Conservation (phyloP, 192 early-diverging fungal species). For the Pilaira anomala region DNA sequence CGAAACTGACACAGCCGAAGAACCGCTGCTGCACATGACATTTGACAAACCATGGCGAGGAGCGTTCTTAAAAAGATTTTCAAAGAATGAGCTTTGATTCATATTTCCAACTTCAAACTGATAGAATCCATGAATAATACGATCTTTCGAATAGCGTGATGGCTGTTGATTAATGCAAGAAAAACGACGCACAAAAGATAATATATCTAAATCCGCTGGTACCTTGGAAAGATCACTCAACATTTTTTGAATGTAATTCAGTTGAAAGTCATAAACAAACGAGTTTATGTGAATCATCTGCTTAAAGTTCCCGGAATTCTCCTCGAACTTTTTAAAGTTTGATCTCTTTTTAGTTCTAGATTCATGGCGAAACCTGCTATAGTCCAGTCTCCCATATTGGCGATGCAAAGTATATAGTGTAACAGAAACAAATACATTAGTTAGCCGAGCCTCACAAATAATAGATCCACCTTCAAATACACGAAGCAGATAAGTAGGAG, state of each 20-base stretch:
- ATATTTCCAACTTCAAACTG: constrained; percentile 14
- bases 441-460: constrained; percentile 53
- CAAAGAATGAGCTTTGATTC: constrained; percentile 10
- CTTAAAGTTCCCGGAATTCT: constrained; percentile 53
- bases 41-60: constrained; percentile 18
- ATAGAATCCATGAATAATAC: constrained; percentile 47
- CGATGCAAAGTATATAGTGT: constrained; percentile 53
- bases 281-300: constrained; percentile 55
- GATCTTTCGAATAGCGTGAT: constrained; percentile 43
- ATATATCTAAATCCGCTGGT: constrained; percentile 41
- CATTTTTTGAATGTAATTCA: constrained; percentile 46
- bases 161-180: constrained; percentile 40
- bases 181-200: constrained; percentile 44
- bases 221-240: constrained; percentile 23
- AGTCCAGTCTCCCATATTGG: constrained; percentile 41
- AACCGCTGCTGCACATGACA: constrained; percentile 1
- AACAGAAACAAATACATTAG: constrained; percentile 53
- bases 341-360: constrained; percentile 23
- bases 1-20: constrained; percentile 15
- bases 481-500: constrained; percentile 49
- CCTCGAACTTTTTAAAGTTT: constrained; percentile 45
- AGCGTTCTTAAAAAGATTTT: constrained; percentile 16
- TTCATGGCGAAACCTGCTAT: constrained; percentile 10
- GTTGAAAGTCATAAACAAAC: constrained; percentile 59
- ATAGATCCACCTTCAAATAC: constrained; percentile 56